These are phyloP conservation scores for Fusarium praegraminearum DNA, from an alignment of 2,329 filamentous ascomycete species.

Conservation along the genomic window DNA sequence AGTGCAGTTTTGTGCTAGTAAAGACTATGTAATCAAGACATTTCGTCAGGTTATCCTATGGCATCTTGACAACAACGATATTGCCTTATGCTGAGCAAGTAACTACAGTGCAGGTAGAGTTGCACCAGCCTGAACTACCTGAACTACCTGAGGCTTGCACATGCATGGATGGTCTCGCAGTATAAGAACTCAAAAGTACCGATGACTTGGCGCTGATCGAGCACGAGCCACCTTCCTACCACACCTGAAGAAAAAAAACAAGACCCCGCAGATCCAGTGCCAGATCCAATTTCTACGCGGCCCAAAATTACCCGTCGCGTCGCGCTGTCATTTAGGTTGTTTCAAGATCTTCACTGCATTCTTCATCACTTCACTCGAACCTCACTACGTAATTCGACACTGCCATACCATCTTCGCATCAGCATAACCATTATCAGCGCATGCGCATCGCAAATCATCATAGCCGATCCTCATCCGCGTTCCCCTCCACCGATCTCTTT, in stretches of 20 bases:
- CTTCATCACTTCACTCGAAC: slow-evolving; percentile 9
- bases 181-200: slow-evolving; percentile 27
- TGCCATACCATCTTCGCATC: not conserved
- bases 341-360: slow-evolving; percentile 11
- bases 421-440: not conserved
- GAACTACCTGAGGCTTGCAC: not conserved
- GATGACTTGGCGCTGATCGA: slow-evolving; percentile 27
- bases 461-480: slow-evolving; percentile 2
- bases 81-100: not conserved
- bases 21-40: not conserved
- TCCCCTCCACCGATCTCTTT: not conserved
- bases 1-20: not conserved
- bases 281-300: slow-evolving; percentile 22
- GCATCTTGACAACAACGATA: not conserved
- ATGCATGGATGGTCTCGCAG: not conserved
- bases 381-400: not conserved
- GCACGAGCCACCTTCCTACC: slow-evolving; percentile 36
- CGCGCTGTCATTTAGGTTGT: slow-evolving; percentile 22
- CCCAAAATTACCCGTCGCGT: slow-evolving; percentile 43
- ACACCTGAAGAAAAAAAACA: slow-evolving; percentile 1
- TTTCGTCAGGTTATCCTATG: not conserved
- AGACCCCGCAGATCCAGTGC: slow-evolving; percentile 33
- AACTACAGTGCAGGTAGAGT: not conserved
- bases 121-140: not conserved
- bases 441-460: not conserved